A percentile compares a stretch with the other conserved stretches of the same genome.
phyloP scores from a whole-genome alignment of 176 grass and related monocot species.

The Carex cristatella region DNA sequence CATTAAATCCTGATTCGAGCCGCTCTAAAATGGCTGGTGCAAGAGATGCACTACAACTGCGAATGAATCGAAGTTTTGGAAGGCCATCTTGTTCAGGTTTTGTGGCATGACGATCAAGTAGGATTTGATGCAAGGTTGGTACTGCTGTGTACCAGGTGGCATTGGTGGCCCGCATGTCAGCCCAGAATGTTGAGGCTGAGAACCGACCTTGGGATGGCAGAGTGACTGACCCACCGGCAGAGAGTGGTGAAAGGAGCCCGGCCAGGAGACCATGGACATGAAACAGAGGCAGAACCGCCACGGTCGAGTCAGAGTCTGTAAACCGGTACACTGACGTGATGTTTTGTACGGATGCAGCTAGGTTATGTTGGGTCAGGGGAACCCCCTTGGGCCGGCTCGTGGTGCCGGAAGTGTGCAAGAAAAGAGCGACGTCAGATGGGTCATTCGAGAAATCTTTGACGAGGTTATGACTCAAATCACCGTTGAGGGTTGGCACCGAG shows the following conservation, averaged over 20 bases:
- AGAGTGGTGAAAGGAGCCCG: conserved; percentile 50
- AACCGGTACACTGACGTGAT: conserved; percentile 63
- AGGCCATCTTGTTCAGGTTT: conserved; percentile 26
- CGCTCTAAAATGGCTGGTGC: conserved; percentile 57
- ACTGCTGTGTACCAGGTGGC: conserved; percentile 96
- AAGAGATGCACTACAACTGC: conserved; percentile 92
- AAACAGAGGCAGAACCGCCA: conserved; percentile 75
- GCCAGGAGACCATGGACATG: conserved; percentile 87
- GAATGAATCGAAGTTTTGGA: conserved; percentile 68
- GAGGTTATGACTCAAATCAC: background rate
- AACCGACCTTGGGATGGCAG: conserved; percentile 60
- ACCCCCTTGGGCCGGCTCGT: conserved; percentile 94
- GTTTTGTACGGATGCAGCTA: conserved; percentile 70
- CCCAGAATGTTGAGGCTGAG: conserved; percentile 85
- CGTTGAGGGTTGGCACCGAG: background rate
- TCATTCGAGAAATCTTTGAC: conserved; percentile 20
- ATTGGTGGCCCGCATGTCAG: conserved; percentile 46
- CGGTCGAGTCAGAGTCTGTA: conserved; percentile 51
- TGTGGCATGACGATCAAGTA: conserved; percentile 58
- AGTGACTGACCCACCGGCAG: conserved; percentile 47
- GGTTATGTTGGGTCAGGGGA: conserved; percentile 74
- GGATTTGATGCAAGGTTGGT: conserved; percentile 94
- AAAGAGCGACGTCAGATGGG: conserved; percentile 50
- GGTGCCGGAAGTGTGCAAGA: conserved; percentile 92
- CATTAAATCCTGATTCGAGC: conserved; percentile 54